A percentile compares a stretch with the other conserved stretches of the same genome.
phyloP scores from a whole-genome alignment of 2,329 filamentous ascomycete genomes.

The Colletotrichum sp. region DNA sequence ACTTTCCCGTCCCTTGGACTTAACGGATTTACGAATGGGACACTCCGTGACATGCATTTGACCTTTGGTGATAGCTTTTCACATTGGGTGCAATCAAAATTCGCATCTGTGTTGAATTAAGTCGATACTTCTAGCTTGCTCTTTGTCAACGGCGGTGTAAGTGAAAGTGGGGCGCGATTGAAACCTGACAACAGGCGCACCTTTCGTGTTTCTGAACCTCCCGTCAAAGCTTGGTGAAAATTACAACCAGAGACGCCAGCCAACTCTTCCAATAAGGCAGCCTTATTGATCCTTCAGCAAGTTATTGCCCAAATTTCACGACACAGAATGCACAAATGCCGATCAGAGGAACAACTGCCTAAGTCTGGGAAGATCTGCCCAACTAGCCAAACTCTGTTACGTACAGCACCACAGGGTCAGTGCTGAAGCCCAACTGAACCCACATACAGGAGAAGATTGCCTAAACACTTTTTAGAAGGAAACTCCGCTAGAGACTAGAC shows the following conservation, averaged over 20 bases:
- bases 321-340: not conserved
- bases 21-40: not conserved
- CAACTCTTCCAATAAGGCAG: not conserved
- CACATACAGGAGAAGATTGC: not conserved
- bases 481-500: not conserved
- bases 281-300: not conserved
- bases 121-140: not conserved
- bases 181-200: not conserved
- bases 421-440: not conserved
- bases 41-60: not conserved
- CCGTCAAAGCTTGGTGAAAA: rapidly evolving
- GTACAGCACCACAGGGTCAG: not conserved
- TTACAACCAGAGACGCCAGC: rapidly evolving
- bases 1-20: not conserved
- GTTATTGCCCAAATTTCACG: not conserved
- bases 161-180: not conserved
- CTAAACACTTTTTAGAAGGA: not conserved
- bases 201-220: rapidly evolving
- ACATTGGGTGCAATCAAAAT: not conserved
- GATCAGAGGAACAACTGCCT: not conserved
- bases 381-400: not conserved
- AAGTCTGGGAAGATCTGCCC: not conserved
- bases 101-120: not conserved
- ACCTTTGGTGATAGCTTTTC: not conserved
- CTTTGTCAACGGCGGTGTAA: rapidly evolving